A percentile compares a stretch with the other conserved stretches of the same genome.
Conservation (phyloP, 805 yeast genomes). For the Sugiyamaella boreocaroliniensis region DNA sequence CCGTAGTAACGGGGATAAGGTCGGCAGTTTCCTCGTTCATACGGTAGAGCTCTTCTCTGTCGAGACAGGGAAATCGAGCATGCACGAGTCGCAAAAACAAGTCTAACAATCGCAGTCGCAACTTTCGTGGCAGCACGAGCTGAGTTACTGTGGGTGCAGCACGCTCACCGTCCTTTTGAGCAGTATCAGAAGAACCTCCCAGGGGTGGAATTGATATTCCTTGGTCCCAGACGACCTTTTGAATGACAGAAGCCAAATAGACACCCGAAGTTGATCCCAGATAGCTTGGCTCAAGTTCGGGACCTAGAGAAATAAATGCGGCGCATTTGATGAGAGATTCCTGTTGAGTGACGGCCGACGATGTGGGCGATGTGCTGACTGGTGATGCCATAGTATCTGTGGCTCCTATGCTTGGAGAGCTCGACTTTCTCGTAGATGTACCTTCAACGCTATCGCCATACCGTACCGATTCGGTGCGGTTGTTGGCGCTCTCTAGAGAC, state of each 20-base stretch:
- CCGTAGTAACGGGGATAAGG: neutral
- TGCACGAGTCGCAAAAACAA: slow-evolving; percentile 3
- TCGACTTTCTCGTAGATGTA: too few species aligned
- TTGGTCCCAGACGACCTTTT: slow-evolving; percentile 7
- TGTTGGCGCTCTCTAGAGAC: neutral
- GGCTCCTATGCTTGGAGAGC: neutral
- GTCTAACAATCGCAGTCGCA: neutral
- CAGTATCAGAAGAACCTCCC: neutral
- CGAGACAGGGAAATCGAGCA: slow-evolving; percentile 6
- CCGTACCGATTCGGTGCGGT: neutral
- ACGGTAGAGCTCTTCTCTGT: neutral
- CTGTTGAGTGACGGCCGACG: neutral
- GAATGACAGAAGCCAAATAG: slow-evolving; percentile 7
- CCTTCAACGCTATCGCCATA: too few species aligned
- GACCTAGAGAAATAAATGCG: slow-evolving; percentile 9
- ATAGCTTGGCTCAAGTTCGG: slow-evolving; percentile 8
- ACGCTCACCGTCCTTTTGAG: neutral
- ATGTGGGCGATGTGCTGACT: neutral
- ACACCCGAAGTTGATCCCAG: slow-evolving; percentile 10
- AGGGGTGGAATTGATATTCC: slow-evolving; percentile 2
- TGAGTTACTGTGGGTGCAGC: neutral
- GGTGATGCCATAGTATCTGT: neutral
- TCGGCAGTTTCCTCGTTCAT: neutral
- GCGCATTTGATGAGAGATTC: slow-evolving; percentile 9
- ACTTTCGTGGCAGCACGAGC: slow-evolving; percentile 3